Conservation (phyloP, 768 basidiomycete species). For the Cubamyces sp. region DNA sequence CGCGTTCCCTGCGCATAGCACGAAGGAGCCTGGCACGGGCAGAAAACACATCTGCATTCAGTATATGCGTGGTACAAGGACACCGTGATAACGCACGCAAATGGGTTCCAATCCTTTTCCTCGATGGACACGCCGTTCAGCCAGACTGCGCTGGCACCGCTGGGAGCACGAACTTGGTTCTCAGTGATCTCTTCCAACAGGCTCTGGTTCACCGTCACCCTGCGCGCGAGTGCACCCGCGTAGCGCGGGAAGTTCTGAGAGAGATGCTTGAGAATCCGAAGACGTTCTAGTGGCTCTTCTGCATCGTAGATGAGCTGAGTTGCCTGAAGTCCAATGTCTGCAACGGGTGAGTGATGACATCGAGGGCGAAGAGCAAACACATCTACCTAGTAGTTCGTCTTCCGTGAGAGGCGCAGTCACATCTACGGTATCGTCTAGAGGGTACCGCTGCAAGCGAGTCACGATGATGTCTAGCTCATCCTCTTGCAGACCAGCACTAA, state of each 20-base stretch:
- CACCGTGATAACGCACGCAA: constrained; percentile 47
- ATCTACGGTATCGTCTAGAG: constrained; percentile 28
- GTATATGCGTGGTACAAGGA: neutral
- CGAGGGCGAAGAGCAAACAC: neutral
- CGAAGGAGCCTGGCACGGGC: constrained; percentile 56
- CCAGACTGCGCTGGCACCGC: constrained; percentile 68
- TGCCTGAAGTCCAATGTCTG: constrained; percentile 73
- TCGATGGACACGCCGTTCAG: constrained; percentile 73
- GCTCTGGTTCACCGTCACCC: constrained; percentile 55
- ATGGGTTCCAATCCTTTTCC: constrained; percentile 69
- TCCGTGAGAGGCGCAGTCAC: constrained; percentile 28
- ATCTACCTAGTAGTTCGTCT: constrained; percentile 52
- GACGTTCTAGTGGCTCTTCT: constrained; percentile 33
- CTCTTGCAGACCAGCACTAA: neutral
- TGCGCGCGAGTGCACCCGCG: constrained; percentile 71
- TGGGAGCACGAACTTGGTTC: constrained; percentile 58
- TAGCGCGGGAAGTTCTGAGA: constrained; percentile 92
- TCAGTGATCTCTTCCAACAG: constrained; percentile 58
- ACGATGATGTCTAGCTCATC: constrained; percentile 30
- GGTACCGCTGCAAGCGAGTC: constrained; percentile 34
- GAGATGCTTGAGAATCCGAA: constrained; percentile 64
- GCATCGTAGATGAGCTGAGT: constrained; percentile 75
- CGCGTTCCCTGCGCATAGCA: constrained; percentile 74
- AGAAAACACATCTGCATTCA: no score
- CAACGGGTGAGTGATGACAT: neutral